Percentiles rank a stretch among this genome's conserved stretches.
These are phyloP conservation scores for Globisporangium radiosum DNA, from an alignment of 352 stramenopile genomes.

Conservation along the genomic window DNA sequence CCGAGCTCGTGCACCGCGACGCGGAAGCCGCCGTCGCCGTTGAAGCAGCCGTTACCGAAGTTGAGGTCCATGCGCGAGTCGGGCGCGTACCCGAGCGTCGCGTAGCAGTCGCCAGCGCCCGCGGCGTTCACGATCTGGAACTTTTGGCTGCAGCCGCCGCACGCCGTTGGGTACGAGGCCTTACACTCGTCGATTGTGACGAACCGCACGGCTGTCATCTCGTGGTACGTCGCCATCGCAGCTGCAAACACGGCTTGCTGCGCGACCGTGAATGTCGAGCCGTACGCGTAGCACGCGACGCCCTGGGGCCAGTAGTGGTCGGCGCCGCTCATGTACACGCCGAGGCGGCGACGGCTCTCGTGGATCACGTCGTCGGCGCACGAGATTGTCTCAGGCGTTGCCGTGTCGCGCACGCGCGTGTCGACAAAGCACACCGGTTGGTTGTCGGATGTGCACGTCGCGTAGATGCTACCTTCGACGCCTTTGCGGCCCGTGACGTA, in stretches of 20 bases:
- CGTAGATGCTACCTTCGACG: conserved; percentile 34
- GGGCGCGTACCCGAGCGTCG: conserved; percentile 34
- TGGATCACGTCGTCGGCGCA: conserved; percentile 32
- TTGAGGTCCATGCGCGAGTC: conserved; percentile 35
- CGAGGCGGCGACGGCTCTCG: conserved; percentile 26
- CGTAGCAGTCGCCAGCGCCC: conserved; percentile 27
- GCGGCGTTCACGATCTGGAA: conserved; percentile 25
- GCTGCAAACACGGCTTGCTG: conserved; percentile 26
- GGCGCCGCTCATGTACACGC: conserved; percentile 24
- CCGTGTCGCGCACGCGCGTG: conserved; percentile 27
- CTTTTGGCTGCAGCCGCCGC: conserved; percentile 30
- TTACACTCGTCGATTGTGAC: conserved; percentile 25
- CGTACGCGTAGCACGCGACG: conserved; percentile 32
- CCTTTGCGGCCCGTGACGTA: conserved; percentile 30
- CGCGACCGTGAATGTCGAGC: conserved; percentile 17
- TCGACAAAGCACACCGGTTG: conserved; percentile 25
- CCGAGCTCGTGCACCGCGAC: conserved; percentile 40
- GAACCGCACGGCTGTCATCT: conserved; percentile 28
- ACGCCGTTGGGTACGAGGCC: conserved; percentile 22
- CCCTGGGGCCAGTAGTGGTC: conserved; percentile 32
- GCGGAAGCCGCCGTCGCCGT: conserved; percentile 27
- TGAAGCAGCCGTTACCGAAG: conserved; percentile 34
- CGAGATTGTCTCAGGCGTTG: conserved; percentile 14
- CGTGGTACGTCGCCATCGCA: conserved; percentile 32
- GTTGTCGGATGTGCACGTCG: conserved; percentile 19